These are phyloP conservation scores for Eleusine indica DNA, from an alignment of 176 grass and related monocot genomes.

Conservation along the genomic window DNA sequence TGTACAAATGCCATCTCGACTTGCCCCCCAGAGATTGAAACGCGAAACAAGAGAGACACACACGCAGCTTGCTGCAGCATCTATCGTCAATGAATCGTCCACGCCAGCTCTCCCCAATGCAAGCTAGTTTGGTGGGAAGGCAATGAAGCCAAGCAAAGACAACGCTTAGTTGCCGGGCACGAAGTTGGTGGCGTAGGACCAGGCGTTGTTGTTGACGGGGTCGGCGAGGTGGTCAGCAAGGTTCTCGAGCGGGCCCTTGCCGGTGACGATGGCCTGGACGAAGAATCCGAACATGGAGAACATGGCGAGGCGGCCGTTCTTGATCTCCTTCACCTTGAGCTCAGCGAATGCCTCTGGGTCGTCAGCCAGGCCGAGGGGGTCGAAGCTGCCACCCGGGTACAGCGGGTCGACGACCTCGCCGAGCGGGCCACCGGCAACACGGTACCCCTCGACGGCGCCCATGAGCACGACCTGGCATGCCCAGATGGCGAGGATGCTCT, in stretches of 20 bases:
- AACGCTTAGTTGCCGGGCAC: constrained; percentile 67
- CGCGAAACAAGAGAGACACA: constrained; percentile 39
- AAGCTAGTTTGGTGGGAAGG: not conserved
- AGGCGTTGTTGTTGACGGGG: constrained; percentile 91
- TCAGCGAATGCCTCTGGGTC: constrained; percentile 81
- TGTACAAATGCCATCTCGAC: constrained; percentile 37
- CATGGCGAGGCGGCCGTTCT: constrained; percentile 94
- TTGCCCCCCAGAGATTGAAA: constrained; percentile 28
- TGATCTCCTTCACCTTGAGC: constrained; percentile 96
- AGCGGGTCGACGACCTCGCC: constrained; percentile 75
- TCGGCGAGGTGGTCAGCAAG: constrained; percentile 86
- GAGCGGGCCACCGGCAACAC: constrained; percentile 65
- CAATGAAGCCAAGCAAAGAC: constrained; percentile 11
- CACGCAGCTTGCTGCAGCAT: constrained; percentile 6
- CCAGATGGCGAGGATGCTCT: constrained; percentile 89
- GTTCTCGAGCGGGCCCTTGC: constrained; percentile 85
- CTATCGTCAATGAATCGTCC: constrained; percentile 2
- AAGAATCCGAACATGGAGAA: constrained; percentile 91
- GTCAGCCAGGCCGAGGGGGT: constrained; percentile 72
- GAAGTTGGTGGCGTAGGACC: constrained; percentile 86
- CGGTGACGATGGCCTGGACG: constrained; percentile 83
- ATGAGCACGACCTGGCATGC: constrained; percentile 77
- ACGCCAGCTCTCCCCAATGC: not conserved
- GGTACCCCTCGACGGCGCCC: constrained; percentile 88
- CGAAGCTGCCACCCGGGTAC: constrained; percentile 78